Evolutionary conservation across 164 flowering plant genomes (phyloP).

Genomic region (Aristolochia californica): DNA sequence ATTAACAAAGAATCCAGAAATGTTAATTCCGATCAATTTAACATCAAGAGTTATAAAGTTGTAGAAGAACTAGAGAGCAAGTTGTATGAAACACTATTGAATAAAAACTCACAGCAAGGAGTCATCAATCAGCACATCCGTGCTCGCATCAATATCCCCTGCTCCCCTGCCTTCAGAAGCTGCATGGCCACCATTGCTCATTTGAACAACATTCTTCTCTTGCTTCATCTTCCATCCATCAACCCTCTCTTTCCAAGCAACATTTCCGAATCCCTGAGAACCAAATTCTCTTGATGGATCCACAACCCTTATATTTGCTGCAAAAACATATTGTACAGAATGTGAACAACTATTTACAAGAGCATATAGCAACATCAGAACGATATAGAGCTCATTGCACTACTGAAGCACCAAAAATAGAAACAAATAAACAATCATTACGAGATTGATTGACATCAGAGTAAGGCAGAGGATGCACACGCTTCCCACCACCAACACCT

Average conservation of each 20-base stretch:
- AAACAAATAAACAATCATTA: conserved; percentile 7
- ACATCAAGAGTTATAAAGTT: no score
- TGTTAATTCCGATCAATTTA: no score
- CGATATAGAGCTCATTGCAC: neutral
- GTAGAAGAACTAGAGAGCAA: no score
- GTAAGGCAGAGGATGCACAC: conserved; percentile 40
- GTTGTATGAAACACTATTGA: no score
- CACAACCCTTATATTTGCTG: conserved; percentile 68
- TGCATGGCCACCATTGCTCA: conserved; percentile 41
- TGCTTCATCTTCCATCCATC: conserved; percentile 53
- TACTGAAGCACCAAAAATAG: no score
- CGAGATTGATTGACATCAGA: conserved; percentile 43
- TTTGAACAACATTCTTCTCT: conserved; percentile 47
- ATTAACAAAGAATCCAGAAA: no score
- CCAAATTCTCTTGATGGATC: conserved; percentile 79
- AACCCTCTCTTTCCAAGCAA: conserved; percentile 56
- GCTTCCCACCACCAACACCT: conserved; percentile 39
- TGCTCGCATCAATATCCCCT: conserved; percentile 30
- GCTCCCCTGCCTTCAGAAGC: conserved; percentile 68
- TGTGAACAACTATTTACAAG: neutral
- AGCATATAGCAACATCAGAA: conserved; percentile 2
- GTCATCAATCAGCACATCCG: conserved; percentile 26
- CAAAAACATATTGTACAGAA: conserved; percentile 3
- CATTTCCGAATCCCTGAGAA: conserved; percentile 52
- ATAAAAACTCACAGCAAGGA: conserved; percentile 26